A percentile compares a stretch with the other conserved stretches of the same genome.
Evolutionary conservation across 805 yeast species (phyloP).

Genomic region (Alloascoidea hylecoeti): DNA sequence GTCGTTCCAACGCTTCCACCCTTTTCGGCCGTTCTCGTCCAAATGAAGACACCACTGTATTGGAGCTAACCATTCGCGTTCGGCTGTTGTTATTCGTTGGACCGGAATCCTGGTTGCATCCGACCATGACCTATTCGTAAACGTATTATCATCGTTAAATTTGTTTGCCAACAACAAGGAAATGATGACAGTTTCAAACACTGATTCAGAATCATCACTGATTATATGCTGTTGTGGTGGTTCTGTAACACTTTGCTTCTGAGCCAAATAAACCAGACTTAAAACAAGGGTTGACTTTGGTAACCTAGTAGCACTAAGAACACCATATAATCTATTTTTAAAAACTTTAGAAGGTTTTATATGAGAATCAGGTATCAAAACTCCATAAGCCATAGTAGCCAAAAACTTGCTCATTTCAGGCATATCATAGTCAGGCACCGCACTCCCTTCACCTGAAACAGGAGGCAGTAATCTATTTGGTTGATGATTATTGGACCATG

Average conservation of each 20-base stretch:
- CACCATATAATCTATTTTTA: slow-evolving; percentile 34
- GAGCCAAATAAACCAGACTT: slow-evolving; percentile 67
- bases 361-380: slow-evolving; percentile 16
- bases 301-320: slow-evolving; percentile 75
- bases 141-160: slow-evolving; percentile 92
- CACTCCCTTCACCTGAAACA: no score
- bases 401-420: slow-evolving; percentile 69
- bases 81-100: slow-evolving; percentile 44
- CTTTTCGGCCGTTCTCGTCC: slow-evolving; percentile 15
- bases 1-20: slow-evolving; percentile 19
- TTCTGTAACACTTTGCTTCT: slow-evolving; percentile 24
- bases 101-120: slow-evolving; percentile 82
- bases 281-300: slow-evolving; percentile 73
- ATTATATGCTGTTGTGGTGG: no score
- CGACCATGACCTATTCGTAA: slow-evolving; percentile 90
- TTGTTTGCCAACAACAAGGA: slow-evolving; percentile 80
- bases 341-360: slow-evolving; percentile 6
- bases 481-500: neutral
- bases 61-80: slow-evolving; percentile 52
- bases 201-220: neutral
- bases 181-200: slow-evolving; percentile 27
- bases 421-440: slow-evolving; percentile 53
- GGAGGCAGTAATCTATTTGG: no score
- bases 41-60: slow-evolving; percentile 46
- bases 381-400: slow-evolving; percentile 56